Base-by-base conservation (phyloP, 1,139 yeast genomes). In the Scheffersomyces lignicola region DNA sequence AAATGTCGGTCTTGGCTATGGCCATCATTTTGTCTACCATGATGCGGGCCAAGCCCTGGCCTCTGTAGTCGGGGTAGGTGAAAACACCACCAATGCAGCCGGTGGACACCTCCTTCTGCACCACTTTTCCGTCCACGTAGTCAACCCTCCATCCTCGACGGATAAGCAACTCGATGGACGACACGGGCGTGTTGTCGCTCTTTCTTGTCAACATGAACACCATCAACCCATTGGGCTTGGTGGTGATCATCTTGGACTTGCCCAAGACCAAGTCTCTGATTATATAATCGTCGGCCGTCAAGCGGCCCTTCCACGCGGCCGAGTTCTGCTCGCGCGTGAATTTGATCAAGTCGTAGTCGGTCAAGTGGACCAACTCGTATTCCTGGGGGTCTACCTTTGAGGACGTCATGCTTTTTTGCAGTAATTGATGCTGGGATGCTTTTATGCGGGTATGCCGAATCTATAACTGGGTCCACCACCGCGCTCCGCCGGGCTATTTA, bases 21-120 rank as follows among this genome's bases (percentile, higher is more conserved):
- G 60, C 58, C 22, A 62, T 61, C 29, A 74, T 45, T 35, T 65
- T 58, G 43, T 76, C 79, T 32, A 84, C 68, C 87, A 85, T 76
- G 24, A 63, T 50, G 18, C 61, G 60, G 2, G 87, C 90, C 47
- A 78, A 78, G 1, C 92, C 89, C 44, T 75, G 72, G 15, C 83
- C 80, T 39, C 95, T 69, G 49, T 69, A 58, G 34, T 70, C 64
- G 7, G 69, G 66, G 21, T 76, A 69, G 1, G 90, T 82, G 54
- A 63, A 83, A 0, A 83, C 89, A 10, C 80, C 80, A 14, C 88
- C 87, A 38, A 82, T 63, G 40, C 83, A 74, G 3, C 76, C 76
- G 40, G 73, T 59, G n/a, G 69, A 51, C 7, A 76, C 61, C 3
- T 51, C 35, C 1, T 42, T 36, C 25, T 48, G 42, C 6, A 41